phyloP scores from a whole-genome alignment of 805 yeast genomes.

The Ogataea paradorogensis region DNA sequence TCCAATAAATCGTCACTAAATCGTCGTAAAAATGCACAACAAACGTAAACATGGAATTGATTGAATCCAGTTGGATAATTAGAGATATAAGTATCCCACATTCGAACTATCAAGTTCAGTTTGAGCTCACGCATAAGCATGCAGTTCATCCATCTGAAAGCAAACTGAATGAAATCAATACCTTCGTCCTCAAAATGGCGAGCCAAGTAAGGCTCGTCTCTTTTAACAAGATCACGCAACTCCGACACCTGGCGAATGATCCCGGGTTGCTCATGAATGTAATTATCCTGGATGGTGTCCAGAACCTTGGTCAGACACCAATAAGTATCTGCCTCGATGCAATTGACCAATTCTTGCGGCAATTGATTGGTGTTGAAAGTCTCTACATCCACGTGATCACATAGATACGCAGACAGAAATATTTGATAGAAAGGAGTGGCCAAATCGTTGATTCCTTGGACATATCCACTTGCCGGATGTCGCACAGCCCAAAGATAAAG shows the following conservation, averaged over 20 bases:
- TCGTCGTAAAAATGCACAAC: slow-evolving; percentile 91
- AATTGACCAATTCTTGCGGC: slow-evolving; percentile 56
- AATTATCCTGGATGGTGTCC: slow-evolving; percentile 95
- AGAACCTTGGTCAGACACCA: slow-evolving; percentile 92
- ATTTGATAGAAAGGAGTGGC: slow-evolving; percentile 92
- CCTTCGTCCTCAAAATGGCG: slow-evolving; percentile 76
- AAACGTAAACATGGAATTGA: slow-evolving; percentile 92
- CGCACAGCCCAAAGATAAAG: slow-evolving; percentile 92
- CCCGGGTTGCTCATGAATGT: slow-evolving; percentile 98
- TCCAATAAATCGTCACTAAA: slow-evolving; percentile 75
- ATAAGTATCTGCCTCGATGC: slow-evolving; percentile 91
- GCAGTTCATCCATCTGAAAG: slow-evolving; percentile 99
- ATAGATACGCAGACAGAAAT: slow-evolving; percentile 66
- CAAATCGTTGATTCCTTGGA: slow-evolving; percentile 94
- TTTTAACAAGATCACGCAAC: slow-evolving; percentile 67
- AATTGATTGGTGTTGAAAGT: slow-evolving; percentile 60
- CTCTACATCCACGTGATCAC: slow-evolving; percentile 46
- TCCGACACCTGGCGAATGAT: slow-evolving; percentile 87
- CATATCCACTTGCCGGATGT: slow-evolving; percentile 97
- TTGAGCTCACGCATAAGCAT: slow-evolving; percentile 89
- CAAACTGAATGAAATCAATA: slow-evolving; percentile 91
- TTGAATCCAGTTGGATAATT: slow-evolving; percentile 78
- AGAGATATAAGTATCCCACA: slow-evolving; percentile 96
- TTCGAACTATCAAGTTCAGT: slow-evolving; percentile 73
- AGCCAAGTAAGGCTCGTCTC: slow-evolving; percentile 74